Evolutionary conservation across 345 rosid species (phyloP), one percentile per base, ranked within the genome.

Genomic region (Atalantia buxifolia): DNA sequence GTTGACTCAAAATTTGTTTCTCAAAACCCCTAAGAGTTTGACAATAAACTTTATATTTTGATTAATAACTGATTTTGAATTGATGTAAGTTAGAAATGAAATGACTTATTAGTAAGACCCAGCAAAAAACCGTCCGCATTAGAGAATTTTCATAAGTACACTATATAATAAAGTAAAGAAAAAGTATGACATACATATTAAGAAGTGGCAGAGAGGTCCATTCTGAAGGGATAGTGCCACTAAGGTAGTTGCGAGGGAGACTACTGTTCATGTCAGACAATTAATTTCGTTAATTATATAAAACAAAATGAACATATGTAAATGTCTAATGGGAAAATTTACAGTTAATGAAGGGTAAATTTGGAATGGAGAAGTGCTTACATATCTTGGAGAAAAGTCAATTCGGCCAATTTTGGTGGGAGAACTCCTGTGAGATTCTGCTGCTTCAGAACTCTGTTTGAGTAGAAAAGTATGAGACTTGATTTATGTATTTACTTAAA

Each of bases 211-310:
- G 81, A 28, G 83, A 31, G 68, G 83, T 84, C 94, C 94, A 89
- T 75, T 85, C 81, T 9, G 83, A 72, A 75, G 86, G 94, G 67
- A 89, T 79, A n/a, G 90, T 76, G 66, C 92, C 92, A 57, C 56
- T 84, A 55, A 90, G 90, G 82, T 78, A 85, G 85, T 90, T 90
- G 69, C 86, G 87, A 22, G 78, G 6, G 67, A 89, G 67, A 76
- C 84, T 84, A 77, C 94, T 90, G 82, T 42, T 72, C 40, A 16
- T 69, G 53, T 30, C 42, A 35, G 83, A 59, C 48, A 6, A 72
- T 45, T 45, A 12, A 45, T 45, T 45, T 45, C 50, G 76, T 74
- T 74, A 5, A n/a, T 61, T 74, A 4, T 45, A 13, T 45, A 13
- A 8, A 38, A 16, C 18, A 53, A 53, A 53, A 53, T 18, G 22